Evolutionary conservation across 306 rosid genomes (phyloP), one percentile per base, ranked within the genome.

Genomic region (Castanea mollissima): DNA sequence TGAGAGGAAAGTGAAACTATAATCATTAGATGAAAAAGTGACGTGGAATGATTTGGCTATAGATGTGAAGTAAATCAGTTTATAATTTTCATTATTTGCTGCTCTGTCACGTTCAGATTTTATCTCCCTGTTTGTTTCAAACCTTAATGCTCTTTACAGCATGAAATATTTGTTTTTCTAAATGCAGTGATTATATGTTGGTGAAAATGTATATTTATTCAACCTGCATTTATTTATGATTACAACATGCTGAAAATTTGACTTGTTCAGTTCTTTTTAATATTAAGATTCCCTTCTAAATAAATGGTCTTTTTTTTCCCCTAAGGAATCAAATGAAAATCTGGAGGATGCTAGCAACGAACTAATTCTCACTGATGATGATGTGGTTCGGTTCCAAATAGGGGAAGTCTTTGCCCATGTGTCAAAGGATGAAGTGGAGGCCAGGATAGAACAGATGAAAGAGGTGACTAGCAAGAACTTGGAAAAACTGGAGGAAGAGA

Each of bases 301-400:
- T 15, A 63, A 38, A 54, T 55, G 57, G 13, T 19, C 44, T 55
- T 5, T 41, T 74, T 2, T 41, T 38, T 41, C 52, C 55, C 72
- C 72, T 4, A 77, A 92, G 99, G 98, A 95, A 85, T 71, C 93
- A 56, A 89, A 89, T 73, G 97, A 95, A 4, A 94, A 91, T 87
- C 87, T 92, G 34, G 99, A 95, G 82, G 98, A 94, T 83, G 98
- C 99, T 0, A 76, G 95, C 89, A 23, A 23, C 23, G 23, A 23
- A 23, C 23, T 23, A 23, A 23, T 23, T 23, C 23, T 23, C 23
- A 23, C 23, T 23, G 23, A 23, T 23, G 23, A 23, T 23, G 23
- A 23, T 23, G 23, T 23, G 23, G 23, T 23, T 23, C 23, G 23
- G 23, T 23, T 23, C 23, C 23, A 23, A 23, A 23, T 23, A 23